These are phyloP conservation scores for Cercophora scortea DNA, from an alignment of 495 filamentous ascomycete genomes.

Conservation along the genomic window DNA sequence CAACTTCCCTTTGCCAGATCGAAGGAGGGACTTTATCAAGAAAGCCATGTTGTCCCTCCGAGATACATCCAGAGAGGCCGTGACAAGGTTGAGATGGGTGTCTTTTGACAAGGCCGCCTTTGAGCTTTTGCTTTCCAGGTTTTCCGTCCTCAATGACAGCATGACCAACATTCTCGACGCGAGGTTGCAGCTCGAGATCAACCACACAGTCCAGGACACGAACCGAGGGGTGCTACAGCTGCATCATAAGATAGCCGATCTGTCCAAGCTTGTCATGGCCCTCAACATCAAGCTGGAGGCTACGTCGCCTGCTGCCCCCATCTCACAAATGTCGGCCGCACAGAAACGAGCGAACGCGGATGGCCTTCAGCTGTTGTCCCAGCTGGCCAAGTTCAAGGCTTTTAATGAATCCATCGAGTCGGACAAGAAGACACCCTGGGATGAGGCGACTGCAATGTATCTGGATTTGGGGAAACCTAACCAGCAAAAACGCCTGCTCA, in stretches of 20 bases:
- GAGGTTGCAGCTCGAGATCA: constrained; percentile 35
- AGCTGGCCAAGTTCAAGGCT: constrained; percentile 41
- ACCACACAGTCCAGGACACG: constrained; percentile 36
- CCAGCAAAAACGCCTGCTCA: constrained; percentile 19
- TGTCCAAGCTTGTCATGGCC: constrained; percentile 33
- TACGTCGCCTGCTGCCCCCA: constrained; percentile 4
- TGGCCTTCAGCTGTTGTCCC: constrained; percentile 26
- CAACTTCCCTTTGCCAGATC: constrained; percentile 26
- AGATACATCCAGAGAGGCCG: constrained; percentile 21
- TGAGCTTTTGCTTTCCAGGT: constrained; percentile 30
- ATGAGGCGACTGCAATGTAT: constrained; percentile 20
- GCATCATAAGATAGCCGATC: constrained; percentile 32
- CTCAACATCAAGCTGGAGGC: constrained; percentile 26
- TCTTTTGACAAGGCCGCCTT: constrained; percentile 37
- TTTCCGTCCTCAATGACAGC: constrained; percentile 34
- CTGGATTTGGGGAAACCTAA: constrained; percentile 26
- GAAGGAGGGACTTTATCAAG: constrained; percentile 30
- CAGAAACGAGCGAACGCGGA: constrained; percentile 25
- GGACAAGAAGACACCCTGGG: constrained; percentile 16
- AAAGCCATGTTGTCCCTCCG: constrained; percentile 30
- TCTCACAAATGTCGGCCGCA: constrained; percentile 17
- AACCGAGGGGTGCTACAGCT: constrained; percentile 37
- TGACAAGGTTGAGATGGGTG: constrained; percentile 28
- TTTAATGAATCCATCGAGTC: constrained; percentile 37
- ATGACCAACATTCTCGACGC: constrained; percentile 39